phyloP scores from a whole-genome alignment of 129 eudicot species.

The Centrapalus pauciflorus region DNA sequence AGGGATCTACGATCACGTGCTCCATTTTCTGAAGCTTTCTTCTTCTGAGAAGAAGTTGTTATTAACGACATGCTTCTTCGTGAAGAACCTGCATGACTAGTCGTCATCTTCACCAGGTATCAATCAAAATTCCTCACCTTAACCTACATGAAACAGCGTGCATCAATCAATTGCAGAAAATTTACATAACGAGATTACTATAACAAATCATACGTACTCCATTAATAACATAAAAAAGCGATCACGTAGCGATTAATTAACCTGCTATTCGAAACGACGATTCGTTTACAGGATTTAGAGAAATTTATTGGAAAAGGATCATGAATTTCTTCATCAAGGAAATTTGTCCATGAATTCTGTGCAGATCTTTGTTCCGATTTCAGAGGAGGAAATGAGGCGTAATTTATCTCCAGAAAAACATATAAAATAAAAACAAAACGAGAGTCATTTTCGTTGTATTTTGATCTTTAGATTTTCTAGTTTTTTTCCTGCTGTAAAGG shows the following conservation, averaged over 20 bases:
- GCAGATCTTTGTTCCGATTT: constrained; percentile 19
- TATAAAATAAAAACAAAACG: no score
- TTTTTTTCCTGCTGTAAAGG: no score
- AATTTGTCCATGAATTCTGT: constrained; percentile 13
- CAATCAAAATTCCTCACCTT: background rate
- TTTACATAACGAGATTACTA: background rate
- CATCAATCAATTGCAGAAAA: background rate
- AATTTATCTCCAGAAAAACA: background rate
- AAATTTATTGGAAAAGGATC: constrained; percentile 3
- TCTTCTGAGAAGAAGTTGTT: constrained; percentile 38
- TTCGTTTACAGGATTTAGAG: constrained; percentile 1
- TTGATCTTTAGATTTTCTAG: no score
- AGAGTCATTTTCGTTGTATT: no score
- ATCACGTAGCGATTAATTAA: background rate
- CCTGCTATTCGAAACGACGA: background rate
- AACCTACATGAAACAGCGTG: constrained; percentile 6
- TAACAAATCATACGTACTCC: background rate
- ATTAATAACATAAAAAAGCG: background rate
- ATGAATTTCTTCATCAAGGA: constrained; percentile 1
- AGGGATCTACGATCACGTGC: constrained; percentile 43
- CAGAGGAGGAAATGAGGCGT: constrained; percentile 34
- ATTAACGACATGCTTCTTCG: constrained; percentile 64
- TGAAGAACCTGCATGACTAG: constrained; percentile 62
- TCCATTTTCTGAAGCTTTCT: constrained; percentile 32
- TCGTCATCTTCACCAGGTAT: constrained; percentile 41